Base-by-base conservation (phyloP, 1,284 basidiomycete genomes). In the Fomitopsis pinicola region DNA sequence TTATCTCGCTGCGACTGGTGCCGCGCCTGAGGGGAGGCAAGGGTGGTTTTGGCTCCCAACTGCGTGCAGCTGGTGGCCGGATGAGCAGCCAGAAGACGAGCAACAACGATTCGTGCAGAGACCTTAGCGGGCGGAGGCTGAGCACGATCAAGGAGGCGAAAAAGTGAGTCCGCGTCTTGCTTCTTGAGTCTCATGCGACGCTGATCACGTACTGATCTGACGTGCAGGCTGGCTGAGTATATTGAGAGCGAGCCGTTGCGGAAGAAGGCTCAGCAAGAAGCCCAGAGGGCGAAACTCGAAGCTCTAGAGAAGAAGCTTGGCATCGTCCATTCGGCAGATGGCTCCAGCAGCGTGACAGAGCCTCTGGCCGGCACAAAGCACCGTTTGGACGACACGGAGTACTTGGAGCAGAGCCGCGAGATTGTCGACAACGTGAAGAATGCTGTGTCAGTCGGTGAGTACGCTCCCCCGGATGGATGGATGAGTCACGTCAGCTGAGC, bases 141-240 rank as follows among this genome's bases (percentile, higher is more conserved):
- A 95, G 93, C 67, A 97, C 96, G 0, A 87, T 98, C 71, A 98
- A 98, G 76, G 95, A 98, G 70, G 97, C 97, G 1, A 93, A 98
- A 75, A 90, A 89, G 94, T 95, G 69, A 66, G 77, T 66, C 9
- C 2, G 30, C 30, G 30, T 33, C 30, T 8, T 8, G 30, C 30
- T 35, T 22, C 7, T 14, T 14, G 38, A 2, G 14, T 38, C 38
- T 8, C 38, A 38, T 44, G 15, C 38, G 9, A 58, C 40, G 44
- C 46, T 45, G 42, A 62, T 63, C 38, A 65, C 66, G 52, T 58
- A n/a, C 26, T 45, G 7, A 14, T 53, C 30, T 33, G 33, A 44
- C 26, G 7, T 58, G 26, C 55, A 97, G 95, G 67, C 81, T 98
- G 60, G 93, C 94, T 0, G 89, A 94, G 62, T 92, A 98, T 70